Evolutionary conservation across 2,329 filamentous ascomycete genomes (phyloP), one percentile per base, ranked within the genome.

Genomic region (Cladorrhinum sp.): DNA sequence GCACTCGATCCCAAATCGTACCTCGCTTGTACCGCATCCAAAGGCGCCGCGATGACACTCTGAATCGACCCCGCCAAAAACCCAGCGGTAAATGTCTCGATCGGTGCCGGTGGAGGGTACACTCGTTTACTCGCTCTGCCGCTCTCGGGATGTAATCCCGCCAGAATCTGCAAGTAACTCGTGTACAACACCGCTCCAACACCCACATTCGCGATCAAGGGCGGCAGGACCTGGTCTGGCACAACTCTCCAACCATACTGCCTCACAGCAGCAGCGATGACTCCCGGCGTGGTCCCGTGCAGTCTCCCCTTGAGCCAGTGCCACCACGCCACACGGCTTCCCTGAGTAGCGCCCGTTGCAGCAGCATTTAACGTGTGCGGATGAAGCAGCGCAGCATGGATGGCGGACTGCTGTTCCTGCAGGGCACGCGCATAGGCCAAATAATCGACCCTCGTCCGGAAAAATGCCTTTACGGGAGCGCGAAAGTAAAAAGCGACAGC

Each of bases 401-500:
- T 60, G 55, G 75, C 68, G 1, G 73, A 74, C 61, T 80, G 78
- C 36, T 79, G 76, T 64, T 82, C 74, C 63, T 84, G 81, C 2
- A 85, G 71, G 16, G 73, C 79, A 26, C 84, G 78, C 2, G 83
- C 84, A 63, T 85, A 86, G 1, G 82, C 82, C 18, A 86, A 79
- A 67, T 92, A 96, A 78, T 97, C 93, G 65, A 97, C 92, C 61
- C 93, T 81, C 1, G 91, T 93, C 63, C 91, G 86, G 76, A 97
- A 96, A 73, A 97, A 97, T 16, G 92, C 90, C 76, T 96, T 96
- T 57, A 92, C 90, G 0, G 93, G 93, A 0, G 92, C 91, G 60
- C 92, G 83, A 72, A 96, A 97, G 77, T 96, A 97, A 69, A 96
- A 96, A 23, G 92, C 88, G 58, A 96, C 84, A 69, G 92, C 81